These are phyloP conservation scores for Ustilago nuda DNA, from an alignment of 1,284 basidiomycete species.

Conservation along the genomic window DNA sequence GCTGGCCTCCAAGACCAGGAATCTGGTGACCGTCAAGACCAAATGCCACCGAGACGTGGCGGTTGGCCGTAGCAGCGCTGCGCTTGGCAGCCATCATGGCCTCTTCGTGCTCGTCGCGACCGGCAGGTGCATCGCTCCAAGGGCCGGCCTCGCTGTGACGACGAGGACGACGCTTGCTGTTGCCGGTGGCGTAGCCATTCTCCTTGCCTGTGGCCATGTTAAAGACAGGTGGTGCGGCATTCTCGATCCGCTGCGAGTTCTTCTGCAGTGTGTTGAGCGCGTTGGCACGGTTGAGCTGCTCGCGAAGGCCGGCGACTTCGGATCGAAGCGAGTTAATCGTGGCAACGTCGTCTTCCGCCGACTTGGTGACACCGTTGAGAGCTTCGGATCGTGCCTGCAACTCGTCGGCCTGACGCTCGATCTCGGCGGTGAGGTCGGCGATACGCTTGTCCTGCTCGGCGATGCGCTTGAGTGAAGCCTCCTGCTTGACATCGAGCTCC, in stretches of 20 bases:
- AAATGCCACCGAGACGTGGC: conserved; percentile 89
- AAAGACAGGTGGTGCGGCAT: conserved; percentile 61
- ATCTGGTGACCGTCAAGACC: conserved; percentile 58
- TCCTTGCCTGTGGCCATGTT: conserved; percentile 64
- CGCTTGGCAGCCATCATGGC: conserved; percentile 80
- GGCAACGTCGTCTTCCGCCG: conserved; percentile 79
- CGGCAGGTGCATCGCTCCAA: conserved; percentile 76
- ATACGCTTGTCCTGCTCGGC: conserved; percentile 87
- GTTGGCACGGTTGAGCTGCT: conserved; percentile 93
- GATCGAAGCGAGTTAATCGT: conserved; percentile 88
- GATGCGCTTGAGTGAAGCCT: conserved; percentile 80
- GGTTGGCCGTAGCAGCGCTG: conserved; percentile 78
- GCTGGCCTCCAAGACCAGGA: conserved; percentile 48
- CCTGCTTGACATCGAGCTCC: conserved; percentile 83
- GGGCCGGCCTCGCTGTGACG: conserved; percentile 87
- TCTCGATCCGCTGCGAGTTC: conserved; percentile 67
- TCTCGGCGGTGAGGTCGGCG: conserved; percentile 77
- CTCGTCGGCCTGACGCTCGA: conserved; percentile 79
- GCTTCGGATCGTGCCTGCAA: conserved; percentile 77
- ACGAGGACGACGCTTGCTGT: conserved; percentile 73
- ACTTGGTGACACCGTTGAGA: conserved; percentile 60
- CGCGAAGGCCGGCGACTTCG: conserved; percentile 89
- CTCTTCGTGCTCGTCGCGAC: conserved; percentile 78
- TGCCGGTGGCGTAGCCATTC: conserved; percentile 45
- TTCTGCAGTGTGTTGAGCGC: conserved; percentile 72